phyloP scores from a whole-genome alignment of 257 asterid species.

The Rauvolfia tetraphylla region DNA sequence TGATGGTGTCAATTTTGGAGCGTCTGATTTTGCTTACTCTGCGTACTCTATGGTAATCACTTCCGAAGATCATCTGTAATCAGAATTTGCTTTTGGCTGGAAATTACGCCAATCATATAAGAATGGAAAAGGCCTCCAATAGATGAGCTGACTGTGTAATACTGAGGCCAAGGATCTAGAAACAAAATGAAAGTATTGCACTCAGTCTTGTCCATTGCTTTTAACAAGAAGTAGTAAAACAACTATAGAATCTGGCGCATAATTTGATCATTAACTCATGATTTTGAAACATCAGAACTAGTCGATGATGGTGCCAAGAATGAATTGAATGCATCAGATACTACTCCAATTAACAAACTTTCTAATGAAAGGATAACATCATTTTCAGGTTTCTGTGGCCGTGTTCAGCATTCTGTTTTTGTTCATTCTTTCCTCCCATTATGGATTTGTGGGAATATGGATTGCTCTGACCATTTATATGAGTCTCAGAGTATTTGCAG shows the following conservation, averaged over 20 bases:
- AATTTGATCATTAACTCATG: background rate
- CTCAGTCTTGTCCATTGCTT: too few species aligned
- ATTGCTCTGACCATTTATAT: constrained; percentile 75
- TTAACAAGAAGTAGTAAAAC: too few species aligned
- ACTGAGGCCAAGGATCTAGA: background rate
- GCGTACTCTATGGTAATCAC: constrained; percentile 17
- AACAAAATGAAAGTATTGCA: too few species aligned
- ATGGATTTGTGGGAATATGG: constrained; percentile 90
- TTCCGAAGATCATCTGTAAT: background rate
- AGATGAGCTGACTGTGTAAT: background rate
- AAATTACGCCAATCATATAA: background rate
- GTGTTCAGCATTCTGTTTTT: constrained; percentile 59
- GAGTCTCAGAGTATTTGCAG: constrained; percentile 72
- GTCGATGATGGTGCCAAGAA: background rate
- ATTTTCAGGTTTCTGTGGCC: constrained; percentile 60
- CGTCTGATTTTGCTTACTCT: constrained; percentile 19
- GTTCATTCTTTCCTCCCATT: constrained; percentile 50
- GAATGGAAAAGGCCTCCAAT: too few species aligned
- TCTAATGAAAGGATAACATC: background rate
- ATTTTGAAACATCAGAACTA: background rate
- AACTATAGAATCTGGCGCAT: background rate
- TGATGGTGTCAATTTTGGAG: constrained; percentile 45
- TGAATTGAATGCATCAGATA: background rate
- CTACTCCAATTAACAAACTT: background rate
- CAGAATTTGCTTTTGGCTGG: background rate